phyloP scores from a whole-genome alignment of 2,329 filamentous ascomycete species.

The Talaromyces atroroseus region DNA sequence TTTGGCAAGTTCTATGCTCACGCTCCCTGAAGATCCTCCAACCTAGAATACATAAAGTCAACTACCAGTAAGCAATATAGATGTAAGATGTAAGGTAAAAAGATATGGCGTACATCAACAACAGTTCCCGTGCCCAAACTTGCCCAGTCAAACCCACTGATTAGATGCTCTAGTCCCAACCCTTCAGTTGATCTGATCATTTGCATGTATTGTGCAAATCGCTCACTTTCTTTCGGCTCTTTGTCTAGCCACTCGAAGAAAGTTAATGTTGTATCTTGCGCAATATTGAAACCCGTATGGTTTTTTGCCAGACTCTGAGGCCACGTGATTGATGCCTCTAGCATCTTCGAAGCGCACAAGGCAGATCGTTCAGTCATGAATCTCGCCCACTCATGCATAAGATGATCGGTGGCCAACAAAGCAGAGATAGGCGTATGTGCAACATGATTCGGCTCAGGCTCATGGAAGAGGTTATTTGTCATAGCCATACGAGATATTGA shows the following conservation, averaged over 20 bases:
- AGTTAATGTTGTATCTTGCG: slow-evolving; percentile 22
- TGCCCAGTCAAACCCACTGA: slow-evolving; percentile 22
- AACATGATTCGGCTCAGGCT: slow-evolving; percentile 47
- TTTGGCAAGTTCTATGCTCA: slow-evolving; percentile 50
- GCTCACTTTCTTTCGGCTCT: slow-evolving; percentile 35
- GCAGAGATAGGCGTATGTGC: slow-evolving; percentile 53
- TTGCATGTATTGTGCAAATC: slow-evolving; percentile 53
- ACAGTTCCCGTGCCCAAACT: slow-evolving; percentile 44
- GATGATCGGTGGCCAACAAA: slow-evolving; percentile 29
- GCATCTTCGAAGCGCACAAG: slow-evolving; percentile 17
- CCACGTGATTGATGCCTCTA: slow-evolving; percentile 23
- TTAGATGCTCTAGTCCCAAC: slow-evolving; percentile 50
- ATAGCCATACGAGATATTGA: slow-evolving; percentile 51
- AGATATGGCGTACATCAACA: slow-evolving; percentile 39
- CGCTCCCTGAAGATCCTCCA: slow-evolving; percentile 55
- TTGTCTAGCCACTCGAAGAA: slow-evolving; percentile 30
- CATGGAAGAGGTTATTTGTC: slow-evolving; percentile 53
- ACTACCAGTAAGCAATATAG: neutral
- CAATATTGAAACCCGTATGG: slow-evolving; percentile 24
- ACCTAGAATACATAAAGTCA: slow-evolving; percentile 14
- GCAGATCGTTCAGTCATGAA: slow-evolving; percentile 38
- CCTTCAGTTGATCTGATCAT: slow-evolving; percentile 53
- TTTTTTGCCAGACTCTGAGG: slow-evolving; percentile 18
- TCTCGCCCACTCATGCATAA: slow-evolving; percentile 47
- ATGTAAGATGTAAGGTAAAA: neutral